Evolutionary conservation across 1,284 basidiomycete species (phyloP).

Genomic region (Malassezia yamatoensis): DNA sequence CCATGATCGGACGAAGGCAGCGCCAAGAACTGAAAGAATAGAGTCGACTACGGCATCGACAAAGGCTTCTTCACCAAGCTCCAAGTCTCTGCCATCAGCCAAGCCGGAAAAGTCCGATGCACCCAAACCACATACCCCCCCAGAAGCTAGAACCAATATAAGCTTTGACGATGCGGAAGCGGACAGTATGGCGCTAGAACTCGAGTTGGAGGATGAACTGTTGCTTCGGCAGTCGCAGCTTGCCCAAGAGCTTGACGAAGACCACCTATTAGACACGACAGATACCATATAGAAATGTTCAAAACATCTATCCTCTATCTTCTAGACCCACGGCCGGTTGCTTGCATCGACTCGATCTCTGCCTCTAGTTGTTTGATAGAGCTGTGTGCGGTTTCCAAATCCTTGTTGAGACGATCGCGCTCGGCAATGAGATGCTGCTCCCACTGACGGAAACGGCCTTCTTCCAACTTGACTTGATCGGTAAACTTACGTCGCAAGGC

Average conservation of each 20-base stretch:
- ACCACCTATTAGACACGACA: not conserved
- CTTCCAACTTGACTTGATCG: constrained; percentile 98
- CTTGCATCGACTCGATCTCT: constrained; percentile 22
- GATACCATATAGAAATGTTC: not conserved
- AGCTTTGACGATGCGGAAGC: constrained; percentile 17
- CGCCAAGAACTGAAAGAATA: too few species aligned
- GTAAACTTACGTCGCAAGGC: constrained; percentile 91
- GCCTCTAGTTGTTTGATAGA: constrained; percentile 45
- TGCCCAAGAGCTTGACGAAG: constrained; percentile 14
- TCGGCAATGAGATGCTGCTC: constrained; percentile 66
- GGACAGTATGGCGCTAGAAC: constrained; percentile 26
- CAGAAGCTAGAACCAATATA: too few species aligned
- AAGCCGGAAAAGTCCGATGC: not conserved
- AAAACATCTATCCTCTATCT: constrained; percentile 1
- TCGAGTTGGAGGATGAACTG: constrained; percentile 16
- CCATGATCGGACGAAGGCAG: not conserved
- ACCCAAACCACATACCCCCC: not conserved
- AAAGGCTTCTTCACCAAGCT: too few species aligned
- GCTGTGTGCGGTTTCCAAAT: constrained; percentile 44
- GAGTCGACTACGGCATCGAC: too few species aligned
- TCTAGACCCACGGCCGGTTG: constrained; percentile 10
- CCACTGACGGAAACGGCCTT: constrained; percentile 96
- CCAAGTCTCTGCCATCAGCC: too few species aligned
- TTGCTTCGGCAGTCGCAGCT: constrained; percentile 17
- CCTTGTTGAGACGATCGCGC: constrained; percentile 47